Percentiles rank a stretch among this genome's conserved stretches.
phyloP scores from a whole-genome alignment of 75 land plant genomes.

The Azolla pinnata region DNA sequence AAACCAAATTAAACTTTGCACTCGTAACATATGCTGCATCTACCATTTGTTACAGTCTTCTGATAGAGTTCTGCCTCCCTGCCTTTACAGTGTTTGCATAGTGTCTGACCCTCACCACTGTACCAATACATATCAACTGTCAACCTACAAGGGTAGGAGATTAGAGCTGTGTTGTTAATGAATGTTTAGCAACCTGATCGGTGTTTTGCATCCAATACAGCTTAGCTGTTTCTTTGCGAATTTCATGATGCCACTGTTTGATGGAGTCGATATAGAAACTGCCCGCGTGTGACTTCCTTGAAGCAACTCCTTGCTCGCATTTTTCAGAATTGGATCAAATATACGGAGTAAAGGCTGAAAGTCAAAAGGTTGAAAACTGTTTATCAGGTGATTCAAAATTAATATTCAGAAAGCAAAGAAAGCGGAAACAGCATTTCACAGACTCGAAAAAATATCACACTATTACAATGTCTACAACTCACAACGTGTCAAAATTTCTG shows the following conservation, averaged over 20 bases:
- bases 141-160: too few species aligned
- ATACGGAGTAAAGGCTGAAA: conserved; percentile 79
- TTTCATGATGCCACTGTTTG: conserved; percentile 95
- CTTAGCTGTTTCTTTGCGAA: conserved; percentile 88
- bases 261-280: conserved; percentile 82
- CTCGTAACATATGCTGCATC: neutral
- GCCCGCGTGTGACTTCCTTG: conserved; percentile 89
- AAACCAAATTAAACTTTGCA: neutral
- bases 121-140: too few species aligned
- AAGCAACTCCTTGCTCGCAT: conserved; percentile 85
- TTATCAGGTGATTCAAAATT: neutral
- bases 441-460: too few species aligned
- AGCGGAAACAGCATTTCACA: neutral
- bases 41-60: conserved; percentile 85
- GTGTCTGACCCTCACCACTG: conserved; percentile 62
- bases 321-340: conserved; percentile 91
- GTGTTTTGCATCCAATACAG: conserved; percentile 92
- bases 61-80: conserved; percentile 93
- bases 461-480: too few species aligned
- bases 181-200: conserved; percentile 88
- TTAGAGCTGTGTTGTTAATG: too few species aligned
- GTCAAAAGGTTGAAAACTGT: neutral
- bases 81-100: conserved; percentile 89
- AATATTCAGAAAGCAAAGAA: neutral
- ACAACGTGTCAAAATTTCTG: too few species aligned